Conservation (phyloP, 2,329 filamentous ascomycete species). For the Talaromyces pinophilus region DNA sequence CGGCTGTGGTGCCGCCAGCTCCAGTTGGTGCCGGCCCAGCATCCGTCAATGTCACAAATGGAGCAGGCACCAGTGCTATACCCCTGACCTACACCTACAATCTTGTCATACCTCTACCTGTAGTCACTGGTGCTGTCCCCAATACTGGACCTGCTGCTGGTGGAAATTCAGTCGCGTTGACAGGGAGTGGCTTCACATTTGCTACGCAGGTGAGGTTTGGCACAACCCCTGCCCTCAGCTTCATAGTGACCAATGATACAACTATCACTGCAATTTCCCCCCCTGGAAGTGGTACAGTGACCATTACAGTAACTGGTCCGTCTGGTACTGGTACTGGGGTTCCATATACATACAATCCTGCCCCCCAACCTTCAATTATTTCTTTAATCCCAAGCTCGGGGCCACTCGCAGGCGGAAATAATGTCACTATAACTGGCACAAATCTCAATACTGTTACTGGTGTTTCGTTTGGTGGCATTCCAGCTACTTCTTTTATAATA, state of each 20-base stretch:
- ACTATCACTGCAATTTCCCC: conserved; percentile 4
- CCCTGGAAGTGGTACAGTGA: conserved; percentile 7
- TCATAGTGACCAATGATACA: background rate
- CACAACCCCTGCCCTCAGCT: background rate
- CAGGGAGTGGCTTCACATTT: conserved; percentile 9
- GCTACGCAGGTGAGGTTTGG: conserved; percentile 4
- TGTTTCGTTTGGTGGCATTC: background rate
- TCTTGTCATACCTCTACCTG: background rate
- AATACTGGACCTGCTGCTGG: conserved; percentile 9
- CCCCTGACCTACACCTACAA: conserved; percentile 14
- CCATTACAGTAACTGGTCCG: background rate
- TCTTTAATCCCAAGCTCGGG: conserved; percentile 1
- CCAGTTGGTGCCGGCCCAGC: conserved; percentile 2
- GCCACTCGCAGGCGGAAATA: conserved; percentile 6
- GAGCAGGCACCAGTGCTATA: conserved; percentile 6
- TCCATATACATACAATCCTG: conserved; percentile 8
- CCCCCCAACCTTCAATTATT: background rate
- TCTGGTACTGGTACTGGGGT: conserved; percentile 3
- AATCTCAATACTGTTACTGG: conserved; percentile 1
- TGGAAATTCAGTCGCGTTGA: background rate
- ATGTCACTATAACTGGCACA: conserved; percentile 14
- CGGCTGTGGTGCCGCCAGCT: conserved; percentile 4
- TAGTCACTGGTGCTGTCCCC: background rate
- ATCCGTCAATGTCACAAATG: background rate
- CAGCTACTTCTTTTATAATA: background rate